These are phyloP conservation scores for Chrysanthemum lavandulifolium DNA, from an alignment of 129 eudicot genomes.

Conservation along the genomic window DNA sequence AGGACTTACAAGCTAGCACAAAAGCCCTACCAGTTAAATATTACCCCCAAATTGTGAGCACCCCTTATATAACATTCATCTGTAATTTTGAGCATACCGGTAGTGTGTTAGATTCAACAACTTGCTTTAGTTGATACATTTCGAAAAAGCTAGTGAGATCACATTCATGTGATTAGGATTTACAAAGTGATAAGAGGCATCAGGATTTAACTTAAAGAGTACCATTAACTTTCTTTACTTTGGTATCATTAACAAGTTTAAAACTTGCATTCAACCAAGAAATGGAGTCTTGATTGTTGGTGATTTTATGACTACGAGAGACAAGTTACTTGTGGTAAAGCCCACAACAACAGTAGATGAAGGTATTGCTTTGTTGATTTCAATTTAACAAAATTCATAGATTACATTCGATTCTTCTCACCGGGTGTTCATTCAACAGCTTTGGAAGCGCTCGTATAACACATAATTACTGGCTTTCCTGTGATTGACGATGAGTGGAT, in stretches of 20 bases:
- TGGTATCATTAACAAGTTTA: conserved; percentile 25
- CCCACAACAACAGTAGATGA: conserved; percentile 86
- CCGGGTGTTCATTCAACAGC: conserved; percentile 48
- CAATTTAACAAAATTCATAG: background rate
- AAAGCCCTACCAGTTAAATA: too few relatives aligned
- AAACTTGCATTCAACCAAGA: conserved; percentile 40
- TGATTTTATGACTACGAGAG: conserved; percentile 84
- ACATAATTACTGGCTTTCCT: conserved; percentile 92
- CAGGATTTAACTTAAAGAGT: background rate
- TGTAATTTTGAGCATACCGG: too few relatives aligned
- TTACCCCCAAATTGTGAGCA: too few relatives aligned
- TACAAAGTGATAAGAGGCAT: too few relatives aligned
- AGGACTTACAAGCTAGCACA: too few relatives aligned
- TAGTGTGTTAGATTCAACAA: too few relatives aligned
- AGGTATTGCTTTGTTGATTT: conserved; percentile 43
- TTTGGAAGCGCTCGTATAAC: conserved; percentile 69
- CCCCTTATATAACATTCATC: too few relatives aligned
- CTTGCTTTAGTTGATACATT: too few relatives aligned
- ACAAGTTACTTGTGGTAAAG: conserved; percentile 75
- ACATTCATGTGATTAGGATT: too few relatives aligned
- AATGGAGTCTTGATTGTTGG: conserved; percentile 79
- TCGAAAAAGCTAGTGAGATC: too few relatives aligned
- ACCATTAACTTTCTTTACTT: conserved; percentile 12
- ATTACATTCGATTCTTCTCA: conserved; percentile 21
- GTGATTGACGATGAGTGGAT: conserved; percentile 93